phyloP scores from a whole-genome alignment of 371 early-diverging fungal species.

The Mortierella sp. region DNA sequence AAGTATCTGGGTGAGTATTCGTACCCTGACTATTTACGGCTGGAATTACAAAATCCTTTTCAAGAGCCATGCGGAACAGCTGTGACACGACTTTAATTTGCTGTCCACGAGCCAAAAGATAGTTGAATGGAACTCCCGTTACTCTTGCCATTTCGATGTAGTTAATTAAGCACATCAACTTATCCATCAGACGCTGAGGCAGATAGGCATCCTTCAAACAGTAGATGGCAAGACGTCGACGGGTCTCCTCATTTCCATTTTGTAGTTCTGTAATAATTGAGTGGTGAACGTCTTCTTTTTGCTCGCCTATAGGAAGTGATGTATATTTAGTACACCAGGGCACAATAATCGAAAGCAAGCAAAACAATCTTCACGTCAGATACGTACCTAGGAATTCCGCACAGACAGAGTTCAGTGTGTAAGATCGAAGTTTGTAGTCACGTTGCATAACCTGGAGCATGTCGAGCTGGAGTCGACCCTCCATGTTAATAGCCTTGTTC shows the following conservation, averaged over 20 bases:
- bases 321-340: not conserved
- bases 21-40: slow-evolving; percentile 83
- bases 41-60: slow-evolving; percentile 94
- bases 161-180: slow-evolving; percentile 98
- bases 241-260: slow-evolving; percentile 95
- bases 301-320: slow-evolving; percentile 76
- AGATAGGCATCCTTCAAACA: slow-evolving; percentile 99
- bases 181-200: slow-evolving; percentile 97
- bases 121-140: slow-evolving; percentile 98
- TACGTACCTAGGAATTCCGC: slow-evolving; percentile 91
- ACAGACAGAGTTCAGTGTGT: slow-evolving; percentile 98
- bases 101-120: slow-evolving; percentile 96
- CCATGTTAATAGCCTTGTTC: slow-evolving; percentile 87
- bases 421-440: slow-evolving; percentile 98
- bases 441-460: slow-evolving; percentile 96
- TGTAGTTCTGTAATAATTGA: slow-evolving; percentile 98
- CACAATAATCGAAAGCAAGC: not conserved
- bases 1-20: not conserved
- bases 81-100: slow-evolving; percentile 99
- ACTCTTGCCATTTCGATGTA: slow-evolving; percentile 99
- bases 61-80: slow-evolving; percentile 92
- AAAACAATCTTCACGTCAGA: not conserved
- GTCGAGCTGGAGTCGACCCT: slow-evolving; percentile 98
- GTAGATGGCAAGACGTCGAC: slow-evolving; percentile 98
- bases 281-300: slow-evolving; percentile 99